Percentiles rank a stretch among this genome's conserved stretches.
Evolutionary conservation across 345 rosid species (phyloP).

Genomic region (Gossypium raimondii): DNA sequence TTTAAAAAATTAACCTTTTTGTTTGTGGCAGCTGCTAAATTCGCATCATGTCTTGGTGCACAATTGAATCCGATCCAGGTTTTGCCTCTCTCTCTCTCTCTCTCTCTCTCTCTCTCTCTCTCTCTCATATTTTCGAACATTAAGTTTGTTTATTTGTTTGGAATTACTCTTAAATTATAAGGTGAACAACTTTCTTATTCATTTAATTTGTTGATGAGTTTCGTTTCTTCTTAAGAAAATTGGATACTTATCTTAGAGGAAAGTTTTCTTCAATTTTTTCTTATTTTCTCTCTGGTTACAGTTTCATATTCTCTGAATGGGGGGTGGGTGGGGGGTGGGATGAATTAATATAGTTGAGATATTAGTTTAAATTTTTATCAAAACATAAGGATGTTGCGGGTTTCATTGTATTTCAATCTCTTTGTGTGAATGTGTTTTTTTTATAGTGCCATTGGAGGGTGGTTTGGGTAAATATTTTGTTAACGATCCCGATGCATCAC

Average conservation of each 20-base stretch:
- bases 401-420: not conserved
- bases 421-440: not conserved
- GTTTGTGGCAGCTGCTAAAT: not conserved
- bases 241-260: not conserved
- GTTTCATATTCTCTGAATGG: not conserved
- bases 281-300: not conserved
- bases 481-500: too few relatives aligned
- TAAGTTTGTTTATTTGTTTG: not conserved
- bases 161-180: not conserved
- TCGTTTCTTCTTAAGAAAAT: not conserved
- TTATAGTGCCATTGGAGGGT: not conserved
- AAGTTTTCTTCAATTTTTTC: not conserved
- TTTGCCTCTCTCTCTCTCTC: slow-evolving; percentile 10
- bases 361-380: not conserved
- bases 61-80: slow-evolving; percentile 99
- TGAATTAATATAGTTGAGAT: not conserved
- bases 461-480: not conserved
- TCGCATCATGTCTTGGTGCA: slow-evolving; percentile 91
- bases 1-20: not conserved
- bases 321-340: not conserved
- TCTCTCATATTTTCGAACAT: not conserved
- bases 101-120: not conserved
- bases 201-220: not conserved
- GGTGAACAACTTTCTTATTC: not conserved
- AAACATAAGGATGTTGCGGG: not conserved